phyloP scores from a whole-genome alignment of 2,329 filamentous ascomycete species.

The Esteya vermicola region DNA sequence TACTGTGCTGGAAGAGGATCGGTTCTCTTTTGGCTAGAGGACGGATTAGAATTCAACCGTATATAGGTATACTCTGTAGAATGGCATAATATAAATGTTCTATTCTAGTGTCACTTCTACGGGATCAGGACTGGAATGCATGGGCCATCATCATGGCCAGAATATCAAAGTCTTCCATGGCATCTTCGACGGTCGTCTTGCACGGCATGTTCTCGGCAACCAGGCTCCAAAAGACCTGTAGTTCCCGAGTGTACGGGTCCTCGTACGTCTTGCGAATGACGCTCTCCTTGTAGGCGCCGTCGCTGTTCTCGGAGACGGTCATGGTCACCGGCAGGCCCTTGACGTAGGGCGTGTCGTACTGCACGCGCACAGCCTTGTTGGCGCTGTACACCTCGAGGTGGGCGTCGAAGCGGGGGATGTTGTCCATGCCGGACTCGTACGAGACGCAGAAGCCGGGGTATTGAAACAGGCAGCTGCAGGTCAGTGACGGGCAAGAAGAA shows the following conservation, averaged over 20 bases:
- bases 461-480: conserved; percentile 27
- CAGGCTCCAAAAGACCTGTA: conserved; percentile 19
- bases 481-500: too few species aligned
- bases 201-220: conserved; percentile 10
- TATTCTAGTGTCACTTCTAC: too few species aligned
- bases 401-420: conserved; percentile 37
- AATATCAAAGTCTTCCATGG: conserved; percentile 17
- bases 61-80: too few species aligned
- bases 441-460: conserved; percentile 33
- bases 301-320: conserved; percentile 24
- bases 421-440: conserved; percentile 42
- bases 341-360: conserved; percentile 44
- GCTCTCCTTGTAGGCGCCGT: conserved; percentile 20
- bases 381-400: conserved; percentile 36
- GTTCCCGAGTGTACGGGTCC: conserved; percentile 24
- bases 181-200: conserved; percentile 17
- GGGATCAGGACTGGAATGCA: too few species aligned
- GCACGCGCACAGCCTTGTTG: conserved; percentile 37
- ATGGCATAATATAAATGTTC: too few species aligned
- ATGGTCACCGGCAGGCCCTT: conserved; percentile 38
- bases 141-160: conserved; percentile 18
- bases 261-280: conserved; percentile 28
- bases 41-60: too few species aligned
- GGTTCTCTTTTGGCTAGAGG: too few species aligned
- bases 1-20: too few species aligned